Evolutionary conservation across 169 alveolate genomes (phyloP).

Genomic region (Pseudocohnilembus persalinus): DNA sequence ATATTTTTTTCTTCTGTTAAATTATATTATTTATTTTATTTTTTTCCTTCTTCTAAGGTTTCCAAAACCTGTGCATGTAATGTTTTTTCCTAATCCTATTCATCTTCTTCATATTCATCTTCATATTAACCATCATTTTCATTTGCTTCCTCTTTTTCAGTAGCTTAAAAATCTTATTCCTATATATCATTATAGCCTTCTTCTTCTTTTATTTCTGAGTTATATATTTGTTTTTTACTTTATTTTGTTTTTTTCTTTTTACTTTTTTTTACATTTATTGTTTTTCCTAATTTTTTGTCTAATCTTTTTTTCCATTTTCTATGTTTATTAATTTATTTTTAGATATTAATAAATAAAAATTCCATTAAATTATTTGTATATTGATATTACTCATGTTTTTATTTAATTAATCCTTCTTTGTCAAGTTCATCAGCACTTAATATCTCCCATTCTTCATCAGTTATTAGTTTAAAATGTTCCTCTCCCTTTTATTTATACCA

Average conservation of each 20-base stretch:
- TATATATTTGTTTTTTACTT: neutral
- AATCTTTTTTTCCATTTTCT: neutral
- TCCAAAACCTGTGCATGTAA: conserved; percentile 2
- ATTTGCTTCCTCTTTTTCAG: conserved; percentile 6
- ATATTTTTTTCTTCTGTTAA: conserved; percentile 72
- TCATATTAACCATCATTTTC: conserved; percentile 10
- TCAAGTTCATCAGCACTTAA: conserved; percentile 46
- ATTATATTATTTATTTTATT: conserved; percentile 52
- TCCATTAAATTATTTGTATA: neutral
- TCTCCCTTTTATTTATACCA: neutral
- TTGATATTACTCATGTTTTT: conserved; percentile 32
- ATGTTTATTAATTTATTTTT: too few relatives aligned
- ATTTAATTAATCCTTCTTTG: conserved; percentile 35
- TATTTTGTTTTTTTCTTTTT: neutral
- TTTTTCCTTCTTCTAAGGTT: conserved; percentile 2
- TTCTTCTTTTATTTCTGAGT: neutral
- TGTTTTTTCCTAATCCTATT: conserved; percentile 21
- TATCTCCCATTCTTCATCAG: conserved; percentile 77
- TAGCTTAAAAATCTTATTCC: neutral
- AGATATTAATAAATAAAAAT: neutral
- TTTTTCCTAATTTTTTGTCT: neutral
- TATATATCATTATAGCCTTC: too few relatives aligned
- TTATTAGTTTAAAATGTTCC: conserved; percentile 39
- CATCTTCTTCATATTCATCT: neutral
- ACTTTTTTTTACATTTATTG: neutral